phyloP scores from a whole-genome alignment of 495 filamentous ascomycete species.

The Podospora sp. region DNA sequence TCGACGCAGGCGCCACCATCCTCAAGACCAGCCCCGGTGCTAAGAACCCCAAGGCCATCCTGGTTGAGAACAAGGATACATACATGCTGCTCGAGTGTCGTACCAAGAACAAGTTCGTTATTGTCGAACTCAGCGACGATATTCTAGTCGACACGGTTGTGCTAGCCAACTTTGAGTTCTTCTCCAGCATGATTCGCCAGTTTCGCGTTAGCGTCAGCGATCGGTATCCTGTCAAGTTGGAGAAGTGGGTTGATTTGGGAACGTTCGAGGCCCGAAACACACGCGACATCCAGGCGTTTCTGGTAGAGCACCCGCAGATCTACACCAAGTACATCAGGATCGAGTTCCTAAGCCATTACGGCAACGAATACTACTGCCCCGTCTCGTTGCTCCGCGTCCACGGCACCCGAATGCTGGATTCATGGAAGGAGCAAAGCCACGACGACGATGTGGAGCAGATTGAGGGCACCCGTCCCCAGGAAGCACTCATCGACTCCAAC shows the following conservation, averaged over 20 bases:
- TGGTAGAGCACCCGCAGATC: slow-evolving; percentile 88
- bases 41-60: slow-evolving; percentile 80
- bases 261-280: slow-evolving; percentile 89
- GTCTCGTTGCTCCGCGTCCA: slow-evolving; percentile 88
- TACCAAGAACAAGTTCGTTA: slow-evolving; percentile 86
- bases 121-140: slow-evolving; percentile 85
- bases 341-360: slow-evolving; percentile 92
- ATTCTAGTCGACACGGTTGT: slow-evolving; percentile 96
- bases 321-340: slow-evolving; percentile 92
- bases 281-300: slow-evolving; percentile 90
- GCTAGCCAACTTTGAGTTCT: slow-evolving; percentile 97
- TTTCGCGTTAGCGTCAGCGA: slow-evolving; percentile 91
- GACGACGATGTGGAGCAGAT: slow-evolving; percentile 50
- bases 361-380: slow-evolving; percentile 95
- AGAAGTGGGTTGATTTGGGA: slow-evolving; percentile 89
- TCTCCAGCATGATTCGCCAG: slow-evolving; percentile 90
- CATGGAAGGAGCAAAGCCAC: slow-evolving; percentile 65
- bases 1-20: slow-evolving; percentile 92
- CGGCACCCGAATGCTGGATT: slow-evolving; percentile 96
- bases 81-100: slow-evolving; percentile 96
- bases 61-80: slow-evolving; percentile 96
- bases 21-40: slow-evolving; percentile 84
- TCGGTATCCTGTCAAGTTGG: slow-evolving; percentile 86
- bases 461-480: slow-evolving; percentile 28
- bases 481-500: slow-evolving; percentile 35